phyloP scores from a whole-genome alignment of 169 alveolate species.

The Plasmodium falciparum region DNA sequence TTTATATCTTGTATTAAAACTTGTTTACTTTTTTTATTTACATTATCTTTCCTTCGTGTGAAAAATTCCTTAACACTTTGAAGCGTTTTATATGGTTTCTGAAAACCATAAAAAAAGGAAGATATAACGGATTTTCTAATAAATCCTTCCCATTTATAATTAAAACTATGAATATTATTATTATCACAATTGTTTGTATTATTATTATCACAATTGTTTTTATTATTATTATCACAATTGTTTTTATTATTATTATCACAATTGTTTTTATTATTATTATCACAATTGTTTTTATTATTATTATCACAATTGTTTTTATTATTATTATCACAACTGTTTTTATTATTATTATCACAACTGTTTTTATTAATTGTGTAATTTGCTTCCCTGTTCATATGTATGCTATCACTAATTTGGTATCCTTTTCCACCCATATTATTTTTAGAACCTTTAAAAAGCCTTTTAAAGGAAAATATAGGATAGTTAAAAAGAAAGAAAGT shows the following conservation, averaged over 20 bases:
- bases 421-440: too few species aligned
- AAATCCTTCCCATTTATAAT: too few species aligned
- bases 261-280: neutral
- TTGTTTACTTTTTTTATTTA: constrained; percentile 40
- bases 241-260: neutral
- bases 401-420: too few species aligned
- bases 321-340: neutral
- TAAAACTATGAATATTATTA: neutral
- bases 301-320: neutral
- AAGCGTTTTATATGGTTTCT: constrained; percentile 39
- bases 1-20: constrained; percentile 47
- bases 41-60: constrained; percentile 15
- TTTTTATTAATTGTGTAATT: too few species aligned
- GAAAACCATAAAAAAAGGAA: constrained; percentile 26
- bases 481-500: neutral
- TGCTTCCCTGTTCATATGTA: too few species aligned
- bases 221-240: neutral
- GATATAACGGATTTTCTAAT: neutral
- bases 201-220: neutral
- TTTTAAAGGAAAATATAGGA: constrained; percentile 13
- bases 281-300: neutral
- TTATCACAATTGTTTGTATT: neutral
- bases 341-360: too few species aligned
- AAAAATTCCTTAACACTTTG: constrained; percentile 67
- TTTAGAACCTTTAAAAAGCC: neutral